phyloP scores from a whole-genome alignment of 305 asterid genomes.

The Fraxinus dipetala region DNA sequence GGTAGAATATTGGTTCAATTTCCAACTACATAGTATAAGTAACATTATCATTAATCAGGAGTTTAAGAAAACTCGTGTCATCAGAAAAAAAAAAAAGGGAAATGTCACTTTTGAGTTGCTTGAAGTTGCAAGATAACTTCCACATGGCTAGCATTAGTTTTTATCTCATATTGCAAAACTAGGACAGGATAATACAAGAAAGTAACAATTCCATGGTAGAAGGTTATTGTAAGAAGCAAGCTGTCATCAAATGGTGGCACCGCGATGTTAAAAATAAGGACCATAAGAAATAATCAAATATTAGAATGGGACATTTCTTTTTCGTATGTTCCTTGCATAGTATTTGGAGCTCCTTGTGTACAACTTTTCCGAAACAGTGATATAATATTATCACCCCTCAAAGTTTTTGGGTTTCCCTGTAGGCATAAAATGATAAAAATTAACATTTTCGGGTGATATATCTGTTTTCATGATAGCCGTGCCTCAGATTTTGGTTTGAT shows the following conservation, averaged over 20 bases:
- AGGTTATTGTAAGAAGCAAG: not conserved
- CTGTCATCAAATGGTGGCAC: not conserved
- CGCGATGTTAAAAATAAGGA: not conserved
- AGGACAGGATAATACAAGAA: not conserved
- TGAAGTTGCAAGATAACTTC: not conserved
- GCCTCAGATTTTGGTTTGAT: slow-evolving; percentile 99
- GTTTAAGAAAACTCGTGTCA: not conserved
- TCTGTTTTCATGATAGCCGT: slow-evolving; percentile 63
- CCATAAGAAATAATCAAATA: not conserved
- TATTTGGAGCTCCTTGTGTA: not conserved
- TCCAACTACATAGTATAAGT: not conserved
- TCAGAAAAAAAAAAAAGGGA: no score
- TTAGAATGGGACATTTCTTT: not conserved
- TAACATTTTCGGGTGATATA: slow-evolving; percentile 14
- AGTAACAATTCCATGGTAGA: not conserved
- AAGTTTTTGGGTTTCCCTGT: not conserved
- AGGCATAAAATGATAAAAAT: slow-evolving; percentile 6
- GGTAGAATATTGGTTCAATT: slow-evolving; percentile 38
- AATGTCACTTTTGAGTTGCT: not conserved
- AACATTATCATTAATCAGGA: not conserved
- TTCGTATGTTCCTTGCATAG: not conserved
- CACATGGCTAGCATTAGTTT: not conserved
- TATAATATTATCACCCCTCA: not conserved
- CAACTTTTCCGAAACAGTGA: not conserved
- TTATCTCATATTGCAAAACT: not conserved